Base-by-base conservation (phyloP, 225 moss, liverwort and hornwort genomes). In the Polytrichum formosum region DNA sequence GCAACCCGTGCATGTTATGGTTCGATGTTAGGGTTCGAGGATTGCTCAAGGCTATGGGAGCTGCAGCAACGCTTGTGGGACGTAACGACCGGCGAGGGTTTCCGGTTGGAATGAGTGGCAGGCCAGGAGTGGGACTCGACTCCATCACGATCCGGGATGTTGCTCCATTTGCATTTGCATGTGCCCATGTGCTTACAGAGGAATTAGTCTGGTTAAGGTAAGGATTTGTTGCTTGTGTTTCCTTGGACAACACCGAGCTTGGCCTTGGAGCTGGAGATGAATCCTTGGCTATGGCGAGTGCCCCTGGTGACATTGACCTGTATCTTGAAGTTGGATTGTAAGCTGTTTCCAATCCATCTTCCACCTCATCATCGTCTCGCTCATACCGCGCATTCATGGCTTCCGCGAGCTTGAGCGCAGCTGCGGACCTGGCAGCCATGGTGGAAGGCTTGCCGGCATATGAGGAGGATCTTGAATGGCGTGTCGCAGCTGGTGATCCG, bases 321-420 rank as follows among this genome's bases (percentile, higher is more conserved):
- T 20, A 20, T 6, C 58, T 20, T 58, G 58, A 23, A 8, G 21
- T 6, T 23, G 58, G 58, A 23, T 58, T 58, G 58, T 58, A 58
- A 23, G 20, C 7, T 58, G 23, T 58, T 20, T 58, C 58, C 46
- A 46, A 16, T 46, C 46, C 46, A 58, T 58, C 58, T 23, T 58
- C 58, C 9, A 58, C 58, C 58, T 58, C 58, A 23, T 58, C 58
- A 58, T 58, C 58, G 23, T 58, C 58, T 21, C 58, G 58, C n/a
- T 58, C 58, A n/a, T 58, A 58, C 23, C 58, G 58, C 58, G 58
- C 58, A 58, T 58, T 58, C 58, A 58, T 58, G 16, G 58, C 58
- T 6, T 58, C 58, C 23, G 58, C 58, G 23, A 58, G 58, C 58
- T 58, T 58, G 20, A 58, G 23, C 23, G 58, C 58, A 58, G 58